Evolutionary conservation across 1,284 basidiomycete genomes (phyloP), one percentile per base, ranked within the genome.

Genomic region (Cryptococcus sp.): DNA sequence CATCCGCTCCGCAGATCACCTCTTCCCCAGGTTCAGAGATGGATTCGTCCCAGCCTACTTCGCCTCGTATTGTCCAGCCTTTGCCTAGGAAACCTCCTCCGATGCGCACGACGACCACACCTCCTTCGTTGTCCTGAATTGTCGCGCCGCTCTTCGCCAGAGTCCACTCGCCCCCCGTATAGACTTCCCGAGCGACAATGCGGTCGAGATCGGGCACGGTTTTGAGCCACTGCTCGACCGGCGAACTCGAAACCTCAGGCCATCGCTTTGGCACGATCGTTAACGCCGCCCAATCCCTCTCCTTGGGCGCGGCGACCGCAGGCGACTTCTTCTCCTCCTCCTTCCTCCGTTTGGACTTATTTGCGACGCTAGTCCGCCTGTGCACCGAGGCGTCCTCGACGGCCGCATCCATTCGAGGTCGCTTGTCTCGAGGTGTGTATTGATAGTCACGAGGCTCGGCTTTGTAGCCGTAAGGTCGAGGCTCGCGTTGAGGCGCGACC

Each of bases 21-120:
- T 50, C 55, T 6, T 54, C 55, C 3, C 50, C 49, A 6, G 60
- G 55, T 4, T 54, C 38, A 17, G 62, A 48, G 0, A 62, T 46
- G 15, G 71, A 65, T 19, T 74, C 71, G 30, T 73, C 72, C 75
- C 76, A 79, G 1, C 70, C 77, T 3, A 64, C 54, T 54, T 78
- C 78, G 16, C 76, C 73, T 43, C 74, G 59, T 3, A 79, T 61
- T 47, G 65, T 68, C 74, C 75, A 78, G 3, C 61, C 62, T 19
- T 54, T 55, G 20, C 74, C 74, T 8, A 77, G 57, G 59, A 71
- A 75, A 1, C 64, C 66, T 10, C 68, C 71, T 10, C 64, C 62
- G 15, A 77, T 65, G 16, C 70, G 58, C n/a, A 76, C 70, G 5
- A 67, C 48, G 6, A 72, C 65, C 5, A 70, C 52, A 3, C 63